Evolutionary conservation across 2,329 filamentous ascomycete species (phyloP), one percentile per base, ranked within the genome.

Genomic region (Bimuria novae-zelandiae): DNA sequence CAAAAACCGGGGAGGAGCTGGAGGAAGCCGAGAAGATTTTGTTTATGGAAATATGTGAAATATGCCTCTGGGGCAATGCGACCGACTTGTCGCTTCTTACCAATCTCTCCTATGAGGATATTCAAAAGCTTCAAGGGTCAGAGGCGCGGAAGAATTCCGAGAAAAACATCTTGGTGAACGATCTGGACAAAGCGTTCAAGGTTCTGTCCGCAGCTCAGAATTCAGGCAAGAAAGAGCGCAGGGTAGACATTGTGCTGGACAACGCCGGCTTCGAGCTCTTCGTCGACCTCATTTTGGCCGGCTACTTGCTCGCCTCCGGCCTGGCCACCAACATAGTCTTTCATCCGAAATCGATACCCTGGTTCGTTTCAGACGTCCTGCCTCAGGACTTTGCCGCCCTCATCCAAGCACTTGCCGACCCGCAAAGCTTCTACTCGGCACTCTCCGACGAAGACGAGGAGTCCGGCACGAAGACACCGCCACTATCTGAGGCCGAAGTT

Each of bases 181-280:
- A 99, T 70, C 82, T 97, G 5, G 82, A 81, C 10, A 77, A 80
- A 8, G 89, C 90, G 0, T 96, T 94, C 72, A 78, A 84, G 7
- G 75, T 84, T 0, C 80, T 96, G 19, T 84, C 82, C 50, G 80
- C 83, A 55, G 88, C 88, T 0, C 84, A 88, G 60, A 80, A 80
- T 19, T 82, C 83, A 23, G 84, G 85, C 68, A 78, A 81, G 55
- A 75, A 76, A 16, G 87, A 92, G 61, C 84, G 92, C 32, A 83
- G 90, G 14, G 88, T 99, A 2, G 94, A 99, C 67, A 93, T 99
- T 59, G 89, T 99, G 2, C 87, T 99, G 4, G 94, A 99, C 74
- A 99, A 99, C 65, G 91, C 94, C 17, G 94, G 94, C 5, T 99
- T 99, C 69, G 94, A 99, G 79, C 83, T 99, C 11, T 99, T 92